Evolutionary conservation across 768 basidiomycete genomes (phyloP), one percentile per base, ranked within the genome.

Genomic region (Gymnopilus junonius): DNA sequence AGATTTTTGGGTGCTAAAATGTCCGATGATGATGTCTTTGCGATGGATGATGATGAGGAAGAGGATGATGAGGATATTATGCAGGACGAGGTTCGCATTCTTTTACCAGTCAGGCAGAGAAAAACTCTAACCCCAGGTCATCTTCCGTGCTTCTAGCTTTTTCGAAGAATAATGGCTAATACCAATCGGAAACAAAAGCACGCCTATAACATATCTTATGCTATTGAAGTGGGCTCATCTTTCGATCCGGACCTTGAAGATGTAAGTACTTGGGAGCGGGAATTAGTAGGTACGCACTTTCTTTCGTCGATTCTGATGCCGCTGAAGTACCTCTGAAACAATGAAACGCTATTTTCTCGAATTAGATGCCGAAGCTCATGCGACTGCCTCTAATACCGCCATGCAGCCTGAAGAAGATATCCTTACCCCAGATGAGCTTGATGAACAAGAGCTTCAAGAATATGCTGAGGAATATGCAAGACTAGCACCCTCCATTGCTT

Each of bases 241-340:
- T 85, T 91, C 60, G 91, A 92, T 70, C 91, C 91, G 4, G 85
- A 86, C 70, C 75, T 91, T 69, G 89, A 92, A 40, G 89, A 91
- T 59, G 73, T 84, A 4, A 74, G 67, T 21, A 69, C 72, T 20
- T 91, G 89, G 90, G 90, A 91, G 71, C 67, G 74, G 31, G 85
- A 85, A 46, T 69, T 90, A 8, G 70, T 68, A 67, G 81, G 88
- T 81, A 58, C n/a, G 51, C 29, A 2, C 61, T 53, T 56, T 50
- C 25, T 27, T 15, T 46, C 5, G 6, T 23, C 12, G 1, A 27
- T 12, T 50, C 25, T n/a, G 11, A 51, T n/a, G 4, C 6, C 14
- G 29, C 7, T 6, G 17, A 42, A 17, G 15, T 20, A 17, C 40
- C 40, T n/a, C 6, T 20, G 17, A 11, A 4, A 32, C 5, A 3